A percentile compares a stretch with the other conserved stretches of the same genome.
phyloP scores from a whole-genome alignment of 768 basidiomycete genomes.

The Russula vinacea region DNA sequence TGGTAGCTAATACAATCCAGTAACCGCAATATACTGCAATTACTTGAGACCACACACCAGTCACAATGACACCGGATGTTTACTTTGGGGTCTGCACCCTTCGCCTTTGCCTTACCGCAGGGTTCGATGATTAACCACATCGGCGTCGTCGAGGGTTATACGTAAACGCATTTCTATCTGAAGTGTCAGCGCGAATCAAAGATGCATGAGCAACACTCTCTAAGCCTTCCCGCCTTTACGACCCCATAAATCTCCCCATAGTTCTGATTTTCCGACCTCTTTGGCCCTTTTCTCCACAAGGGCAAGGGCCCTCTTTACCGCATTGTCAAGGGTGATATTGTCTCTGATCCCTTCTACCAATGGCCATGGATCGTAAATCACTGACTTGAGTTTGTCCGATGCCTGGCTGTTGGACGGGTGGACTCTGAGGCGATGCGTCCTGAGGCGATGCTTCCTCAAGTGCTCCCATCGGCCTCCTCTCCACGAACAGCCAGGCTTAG shows the following conservation, averaged over 20 bases:
- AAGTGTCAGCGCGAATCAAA: too few species aligned
- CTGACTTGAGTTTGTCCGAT: not conserved
- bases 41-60: too few species aligned
- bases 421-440: too few species aligned
- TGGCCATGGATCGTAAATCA: constrained; percentile 5
- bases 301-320: not conserved
- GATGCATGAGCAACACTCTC: too few species aligned
- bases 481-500: constrained; percentile 2
- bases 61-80: too few species aligned
- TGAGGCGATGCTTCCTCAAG: not conserved
- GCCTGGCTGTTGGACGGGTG: constrained; percentile 3
- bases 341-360: not conserved
- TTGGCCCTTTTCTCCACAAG: not conserved
- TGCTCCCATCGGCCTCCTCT: constrained; percentile 12
- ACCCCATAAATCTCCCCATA: not conserved
- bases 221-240: not conserved
- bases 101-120: too few species aligned
- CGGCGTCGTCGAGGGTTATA: too few species aligned
- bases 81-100: too few species aligned
- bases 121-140: too few species aligned
- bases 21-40: too few species aligned
- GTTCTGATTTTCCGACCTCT: not conserved
- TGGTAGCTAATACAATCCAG: too few species aligned
- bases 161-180: too few species aligned
- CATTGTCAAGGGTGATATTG: not conserved